phyloP scores from a whole-genome alignment of 2,329 filamentous ascomycete species.

The Neurospora sp. region DNA sequence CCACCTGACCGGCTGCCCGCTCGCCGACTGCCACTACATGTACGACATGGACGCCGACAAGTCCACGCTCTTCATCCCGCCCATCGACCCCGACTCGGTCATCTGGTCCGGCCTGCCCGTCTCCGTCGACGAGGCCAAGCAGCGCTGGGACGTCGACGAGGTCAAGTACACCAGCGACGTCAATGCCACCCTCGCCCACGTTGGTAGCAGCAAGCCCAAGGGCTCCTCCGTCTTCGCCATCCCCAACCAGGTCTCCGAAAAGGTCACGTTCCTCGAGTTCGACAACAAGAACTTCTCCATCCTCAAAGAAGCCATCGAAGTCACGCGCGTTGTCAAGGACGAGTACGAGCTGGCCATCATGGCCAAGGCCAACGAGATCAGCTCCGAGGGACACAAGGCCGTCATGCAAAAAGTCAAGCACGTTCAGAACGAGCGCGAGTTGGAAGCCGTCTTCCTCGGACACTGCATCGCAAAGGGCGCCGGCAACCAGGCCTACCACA shows the following conservation, averaged over 20 bases:
- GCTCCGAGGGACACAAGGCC: conserved; percentile 53
- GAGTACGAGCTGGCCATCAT: conserved; percentile 66
- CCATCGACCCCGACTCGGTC: conserved; percentile 76
- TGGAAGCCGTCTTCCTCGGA: conserved; percentile 72
- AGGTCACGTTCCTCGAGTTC: conserved; percentile 62
- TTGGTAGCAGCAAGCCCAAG: conserved; percentile 29
- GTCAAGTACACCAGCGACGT: conserved; percentile 65
- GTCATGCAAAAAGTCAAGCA: conserved; percentile 50
- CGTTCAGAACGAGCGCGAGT: conserved; percentile 68
- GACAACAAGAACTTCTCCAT: conserved; percentile 48
- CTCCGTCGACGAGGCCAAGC: conserved; percentile 61
- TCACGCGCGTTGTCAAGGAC: conserved; percentile 61
- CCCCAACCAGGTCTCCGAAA: conserved; percentile 62
- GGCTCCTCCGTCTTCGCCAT: conserved; percentile 61
- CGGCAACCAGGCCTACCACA: conserved; percentile 76
- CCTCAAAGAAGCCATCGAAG: conserved; percentile 56
- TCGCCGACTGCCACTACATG: conserved; percentile 69
- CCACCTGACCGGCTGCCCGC: conserved; percentile 78
- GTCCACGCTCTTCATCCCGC: conserved; percentile 83
- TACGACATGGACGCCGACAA: conserved; percentile 68
- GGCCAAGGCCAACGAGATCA: conserved; percentile 60
- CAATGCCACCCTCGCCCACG: conserved; percentile 56
- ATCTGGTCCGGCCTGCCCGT: conserved; percentile 90
- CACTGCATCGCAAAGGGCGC: conserved; percentile 65
- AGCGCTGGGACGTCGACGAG: conserved; percentile 71